Conservation (phyloP, 2,329 filamentous ascomycete species). For the Paraphaeosphaeria minitans region DNA sequence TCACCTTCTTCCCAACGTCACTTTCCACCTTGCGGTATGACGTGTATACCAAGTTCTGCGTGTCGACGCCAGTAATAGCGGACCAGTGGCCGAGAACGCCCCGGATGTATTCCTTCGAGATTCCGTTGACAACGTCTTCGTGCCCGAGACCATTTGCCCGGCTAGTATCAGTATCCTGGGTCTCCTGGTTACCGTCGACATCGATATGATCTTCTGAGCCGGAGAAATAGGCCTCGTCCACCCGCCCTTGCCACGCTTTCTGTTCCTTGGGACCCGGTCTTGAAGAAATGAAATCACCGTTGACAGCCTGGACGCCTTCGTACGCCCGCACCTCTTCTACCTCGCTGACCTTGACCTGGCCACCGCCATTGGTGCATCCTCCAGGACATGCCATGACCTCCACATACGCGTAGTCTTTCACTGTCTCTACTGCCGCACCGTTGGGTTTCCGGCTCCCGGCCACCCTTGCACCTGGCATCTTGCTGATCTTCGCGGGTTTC, state of each 20-base stretch:
- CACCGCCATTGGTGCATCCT: constrained; percentile 97
- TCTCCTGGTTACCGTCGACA: constrained; percentile 49
- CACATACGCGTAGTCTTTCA: constrained; percentile 84
- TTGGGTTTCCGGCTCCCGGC: constrained; percentile 65
- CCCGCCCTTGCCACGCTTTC: constrained; percentile 65
- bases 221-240: constrained; percentile 82
- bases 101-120: constrained; percentile 69
- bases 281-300: constrained; percentile 37
- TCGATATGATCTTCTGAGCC: constrained; percentile 56
- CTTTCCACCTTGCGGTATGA: constrained; percentile 92
- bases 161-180: constrained; percentile 22
- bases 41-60: constrained; percentile 78
- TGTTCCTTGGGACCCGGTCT: constrained; percentile 78
- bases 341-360: constrained; percentile 91
- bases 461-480: constrained; percentile 40
- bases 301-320: constrained; percentile 37
- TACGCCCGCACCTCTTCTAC: constrained; percentile 54
- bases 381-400: constrained; percentile 99
- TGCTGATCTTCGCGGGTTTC: constrained; percentile 77
- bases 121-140: constrained; percentile 60
- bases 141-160: constrained; percentile 12
- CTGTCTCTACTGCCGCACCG: constrained; percentile 62
- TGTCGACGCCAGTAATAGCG: constrained; percentile 68
- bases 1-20: constrained; percentile 76
- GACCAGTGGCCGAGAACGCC: constrained; percentile 79